A percentile compares a stretch with the other conserved stretches of the same genome.
phyloP scores from a whole-genome alignment of 106 monocot genomes.

The Agapanthus africanus region DNA sequence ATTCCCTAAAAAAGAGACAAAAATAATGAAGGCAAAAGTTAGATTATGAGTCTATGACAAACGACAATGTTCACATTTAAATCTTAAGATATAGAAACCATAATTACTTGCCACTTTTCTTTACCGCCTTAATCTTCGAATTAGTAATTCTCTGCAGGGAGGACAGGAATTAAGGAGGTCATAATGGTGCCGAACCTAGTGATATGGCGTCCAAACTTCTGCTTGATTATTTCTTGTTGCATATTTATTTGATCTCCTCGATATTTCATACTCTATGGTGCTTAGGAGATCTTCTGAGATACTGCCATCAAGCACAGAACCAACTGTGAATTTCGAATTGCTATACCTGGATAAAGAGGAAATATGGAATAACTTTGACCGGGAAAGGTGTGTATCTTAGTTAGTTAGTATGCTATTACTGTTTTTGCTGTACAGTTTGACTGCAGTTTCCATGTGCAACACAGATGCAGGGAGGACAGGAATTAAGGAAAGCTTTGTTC shows the following conservation, averaged over 20 bases:
- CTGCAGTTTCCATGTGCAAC: conserved; percentile 51
- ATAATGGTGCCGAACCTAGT: conserved; percentile 88
- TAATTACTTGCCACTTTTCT: too few relatives aligned
- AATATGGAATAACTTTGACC: conserved; percentile 18
- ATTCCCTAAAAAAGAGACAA: too few relatives aligned
- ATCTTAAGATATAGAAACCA: too few relatives aligned
- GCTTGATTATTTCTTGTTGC: conserved; percentile 68
- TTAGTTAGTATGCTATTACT: background rate
- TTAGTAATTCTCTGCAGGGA: too few relatives aligned
- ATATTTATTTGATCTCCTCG: conserved; percentile 75
- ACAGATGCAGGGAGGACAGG: too few relatives aligned
- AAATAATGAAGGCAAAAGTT: too few relatives aligned
- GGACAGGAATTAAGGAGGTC: conserved; percentile 59
- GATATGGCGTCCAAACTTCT: conserved; percentile 81
- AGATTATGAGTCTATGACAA: too few relatives aligned
- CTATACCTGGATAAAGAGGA: conserved; percentile 18
- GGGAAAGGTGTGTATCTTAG: conserved; percentile 28
- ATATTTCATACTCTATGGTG: conserved; percentile 51
- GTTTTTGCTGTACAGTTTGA: too few relatives aligned
- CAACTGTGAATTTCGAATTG: conserved; percentile 22
- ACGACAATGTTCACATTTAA: too few relatives aligned
- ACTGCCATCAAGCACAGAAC: conserved; percentile 27
- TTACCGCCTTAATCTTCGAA: too few relatives aligned
- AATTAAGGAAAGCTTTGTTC: conserved; percentile 39
- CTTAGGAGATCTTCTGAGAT: conserved; percentile 27